Base-by-base conservation (phyloP, 257 asterid species). In the Fraxinus excelsior region DNA sequence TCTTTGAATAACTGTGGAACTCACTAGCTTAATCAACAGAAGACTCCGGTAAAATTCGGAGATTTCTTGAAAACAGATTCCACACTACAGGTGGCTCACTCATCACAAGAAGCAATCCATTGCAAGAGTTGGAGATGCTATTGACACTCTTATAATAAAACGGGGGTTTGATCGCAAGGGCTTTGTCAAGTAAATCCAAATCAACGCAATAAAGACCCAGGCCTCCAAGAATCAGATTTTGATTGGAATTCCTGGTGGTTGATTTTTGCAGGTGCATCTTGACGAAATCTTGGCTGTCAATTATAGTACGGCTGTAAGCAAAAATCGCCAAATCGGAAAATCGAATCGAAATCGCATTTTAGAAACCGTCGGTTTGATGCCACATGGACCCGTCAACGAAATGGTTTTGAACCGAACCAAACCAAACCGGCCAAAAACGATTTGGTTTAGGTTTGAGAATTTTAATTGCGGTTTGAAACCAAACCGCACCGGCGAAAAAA, bases 51-150 rank as follows among this genome's bases (percentile, higher is more conserved):
- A 87, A 58, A 31, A 73, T 66, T 40, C 70, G 80, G 75, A 83
- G 83, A 13, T 73, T 81, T 25, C 82, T 65, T 11, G 93, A 86
- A 14, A 80, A 89, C 0, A 91, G 94, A 70, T 90, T 86, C 92
- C 92, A 88, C 28, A 86, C 4, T 12, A 85, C 85, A 40, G 84
- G 81, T 2, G 84, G 83, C 49, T 81, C 83, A 56, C 85, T 78
- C 79, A 86, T 78, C 65, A 86, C 81, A 4, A 86, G 81, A 58
- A 86, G 82, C 34, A 86, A 26, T 3, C 89, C 89, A 66, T 86
- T 76, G 79, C 82, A 78, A 1, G 89, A 81, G 60, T 79, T 81
- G 8, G 84, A 79, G 38, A 83, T 67, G 19, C 80, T 66, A 25
- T 85, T 86, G 3, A 78, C 76, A 28, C 80, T 70, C 78, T 72